These are phyloP conservation scores for Xylaria bambusicola DNA, from an alignment of 495 filamentous ascomycete species.

Conservation along the genomic window DNA sequence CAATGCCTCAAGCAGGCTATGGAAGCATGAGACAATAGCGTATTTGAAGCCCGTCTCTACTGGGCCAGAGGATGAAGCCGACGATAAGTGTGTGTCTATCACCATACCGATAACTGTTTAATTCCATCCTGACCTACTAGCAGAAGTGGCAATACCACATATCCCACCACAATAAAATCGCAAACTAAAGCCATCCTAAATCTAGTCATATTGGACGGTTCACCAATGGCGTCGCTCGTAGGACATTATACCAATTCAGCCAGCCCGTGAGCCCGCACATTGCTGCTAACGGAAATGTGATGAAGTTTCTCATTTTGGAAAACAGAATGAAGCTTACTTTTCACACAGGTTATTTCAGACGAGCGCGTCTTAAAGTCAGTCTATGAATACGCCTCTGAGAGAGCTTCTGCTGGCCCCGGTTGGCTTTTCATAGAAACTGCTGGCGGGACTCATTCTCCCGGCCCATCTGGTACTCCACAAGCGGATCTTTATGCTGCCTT, in stretches of 20 bases:
- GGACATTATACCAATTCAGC: conserved; percentile 68
- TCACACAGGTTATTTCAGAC: conserved; percentile 46
- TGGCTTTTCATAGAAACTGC: conserved; percentile 72
- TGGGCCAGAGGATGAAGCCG: conserved; percentile 65
- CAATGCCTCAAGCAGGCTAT: conserved; percentile 50
- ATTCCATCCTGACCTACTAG: not conserved
- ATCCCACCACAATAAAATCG: not conserved
- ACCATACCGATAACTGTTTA: not conserved
- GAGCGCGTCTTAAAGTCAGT: conserved; percentile 34
- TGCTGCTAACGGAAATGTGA: conserved; percentile 53
- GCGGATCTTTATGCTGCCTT: conserved; percentile 73
- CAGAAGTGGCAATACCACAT: not conserved
- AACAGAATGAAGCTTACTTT: conserved; percentile 8
- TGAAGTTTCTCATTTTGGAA: not conserved
- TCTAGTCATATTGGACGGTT: conserved; percentile 60
- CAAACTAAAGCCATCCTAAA: not conserved
- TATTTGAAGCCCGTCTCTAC: conserved; percentile 81
- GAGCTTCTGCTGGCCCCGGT: conserved; percentile 41
- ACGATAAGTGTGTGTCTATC: conserved; percentile 55
- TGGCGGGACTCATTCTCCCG: conserved; percentile 73
- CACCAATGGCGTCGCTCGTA: conserved; percentile 44
- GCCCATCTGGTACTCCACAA: conserved; percentile 71
- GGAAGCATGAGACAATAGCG: conserved; percentile 50
- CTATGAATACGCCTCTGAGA: conserved; percentile 43
- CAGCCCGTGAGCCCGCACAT: conserved; percentile 75